Percentiles rank a stretch among this genome's conserved stretches.
Conservation (phyloP, 2,329 filamentous ascomycete genomes). For the Ambrosiella xylebori region DNA sequence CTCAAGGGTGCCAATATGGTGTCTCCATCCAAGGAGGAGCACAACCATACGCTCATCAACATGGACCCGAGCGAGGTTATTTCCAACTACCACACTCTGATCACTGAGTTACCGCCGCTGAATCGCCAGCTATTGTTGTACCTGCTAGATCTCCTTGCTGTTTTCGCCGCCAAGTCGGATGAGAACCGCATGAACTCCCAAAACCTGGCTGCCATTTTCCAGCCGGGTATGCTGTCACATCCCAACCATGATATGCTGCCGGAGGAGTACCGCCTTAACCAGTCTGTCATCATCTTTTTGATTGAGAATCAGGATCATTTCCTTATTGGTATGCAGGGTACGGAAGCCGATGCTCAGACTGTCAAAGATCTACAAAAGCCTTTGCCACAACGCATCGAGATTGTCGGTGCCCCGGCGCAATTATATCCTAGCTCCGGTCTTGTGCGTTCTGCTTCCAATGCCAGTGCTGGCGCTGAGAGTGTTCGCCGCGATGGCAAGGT, state of each 20-base stretch:
- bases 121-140: slow-evolving; percentile 91
- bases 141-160: slow-evolving; percentile 84
- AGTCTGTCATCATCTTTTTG: slow-evolving; percentile 91
- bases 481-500: slow-evolving; percentile 64
- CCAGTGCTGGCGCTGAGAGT: slow-evolving; percentile 76
- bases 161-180: slow-evolving; percentile 93
- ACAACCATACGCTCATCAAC: slow-evolving; percentile 50
- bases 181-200: slow-evolving; percentile 92
- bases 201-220: slow-evolving; percentile 92
- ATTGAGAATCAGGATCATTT: slow-evolving; percentile 99
- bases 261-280: slow-evolving; percentile 81
- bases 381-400: slow-evolving; percentile 28
- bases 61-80: slow-evolving; percentile 54
- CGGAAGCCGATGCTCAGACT: slow-evolving; percentile 78
- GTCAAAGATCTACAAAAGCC: slow-evolving; percentile 51
- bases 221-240: slow-evolving; percentile 89
- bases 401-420: slow-evolving; percentile 22
- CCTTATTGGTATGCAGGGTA: slow-evolving; percentile 94
- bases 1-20: slow-evolving; percentile 55
- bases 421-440: slow-evolving; percentile 20
- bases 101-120: slow-evolving; percentile 79
- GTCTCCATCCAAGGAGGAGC: slow-evolving; percentile 51
- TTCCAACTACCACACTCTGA: slow-evolving; percentile 67
- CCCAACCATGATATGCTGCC: slow-evolving; percentile 91
- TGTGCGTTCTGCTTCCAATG: slow-evolving; percentile 65